phyloP scores from a whole-genome alignment of 78 protist genomes.

The slime mould (Dictyostelium discoideum) region DNA sequence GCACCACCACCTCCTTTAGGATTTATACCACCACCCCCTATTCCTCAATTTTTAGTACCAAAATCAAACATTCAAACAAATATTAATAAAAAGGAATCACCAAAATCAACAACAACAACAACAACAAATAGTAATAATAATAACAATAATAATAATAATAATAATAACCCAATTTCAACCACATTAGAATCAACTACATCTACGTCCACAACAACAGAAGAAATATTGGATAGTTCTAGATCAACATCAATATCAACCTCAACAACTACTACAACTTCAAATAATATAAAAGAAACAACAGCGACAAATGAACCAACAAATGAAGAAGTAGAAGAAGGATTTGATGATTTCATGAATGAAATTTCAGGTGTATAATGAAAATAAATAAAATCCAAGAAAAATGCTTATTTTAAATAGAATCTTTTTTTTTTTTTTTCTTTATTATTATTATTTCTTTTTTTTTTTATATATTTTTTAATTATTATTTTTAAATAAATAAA shows the following conservation, averaged over 20 bases:
- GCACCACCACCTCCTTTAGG: constrained; percentile 55
- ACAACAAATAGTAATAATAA: too few relatives aligned
- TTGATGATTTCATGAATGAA: constrained; percentile 45
- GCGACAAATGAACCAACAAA: constrained; percentile 4
- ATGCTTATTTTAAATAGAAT: neutral
- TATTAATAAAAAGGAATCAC: neutral
- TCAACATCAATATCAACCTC: neutral
- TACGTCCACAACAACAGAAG: neutral
- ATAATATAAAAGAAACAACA: neutral
- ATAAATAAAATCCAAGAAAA: neutral
- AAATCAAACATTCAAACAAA: neutral
- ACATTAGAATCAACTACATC: neutral
- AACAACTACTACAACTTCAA: neutral
- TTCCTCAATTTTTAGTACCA: neutral
- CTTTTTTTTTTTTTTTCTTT: neutral
- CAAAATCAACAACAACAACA: neutral
- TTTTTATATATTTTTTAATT: neutral
- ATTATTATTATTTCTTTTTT: neutral
- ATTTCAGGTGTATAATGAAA: neutral
- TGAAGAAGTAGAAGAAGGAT: constrained; percentile 53
- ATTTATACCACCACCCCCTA: neutral
- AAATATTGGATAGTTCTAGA: neutral
- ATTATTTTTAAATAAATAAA: neutral
- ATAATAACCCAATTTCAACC: neutral
- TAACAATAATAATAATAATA: too few relatives aligned